A percentile compares a stretch with the other conserved stretches of the same genome.
Conservation (phyloP, 2,329 filamentous ascomycete species). For the Pseudogymnoascus sp. region DNA sequence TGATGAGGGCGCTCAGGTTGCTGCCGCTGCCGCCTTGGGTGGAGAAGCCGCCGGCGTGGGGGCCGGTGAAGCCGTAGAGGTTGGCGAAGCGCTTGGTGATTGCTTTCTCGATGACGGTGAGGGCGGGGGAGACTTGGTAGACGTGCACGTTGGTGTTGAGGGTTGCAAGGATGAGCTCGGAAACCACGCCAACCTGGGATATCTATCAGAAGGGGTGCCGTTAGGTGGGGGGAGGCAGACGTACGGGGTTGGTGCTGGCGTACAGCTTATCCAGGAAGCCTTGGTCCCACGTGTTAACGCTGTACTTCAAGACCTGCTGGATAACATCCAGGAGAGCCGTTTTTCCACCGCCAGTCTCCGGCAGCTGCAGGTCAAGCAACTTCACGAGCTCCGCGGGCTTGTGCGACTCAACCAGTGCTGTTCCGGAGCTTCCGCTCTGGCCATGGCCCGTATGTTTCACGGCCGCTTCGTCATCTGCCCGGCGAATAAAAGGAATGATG, state of each 20-base stretch:
- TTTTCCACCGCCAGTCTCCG: conserved; percentile 51
- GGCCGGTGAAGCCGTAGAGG: conserved; percentile 67
- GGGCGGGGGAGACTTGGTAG: conserved; percentile 74
- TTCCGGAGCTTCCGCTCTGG: conserved; percentile 35
- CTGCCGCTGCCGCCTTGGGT: conserved; percentile 76
- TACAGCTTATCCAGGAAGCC: conserved; percentile 96
- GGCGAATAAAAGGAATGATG: conserved; percentile 60
- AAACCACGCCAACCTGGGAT: conserved; percentile 63
- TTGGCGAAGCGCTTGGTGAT: conserved; percentile 64
- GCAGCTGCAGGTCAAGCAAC: conserved; percentile 50
- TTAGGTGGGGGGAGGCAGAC: conserved; percentile 21
- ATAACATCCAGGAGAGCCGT: conserved; percentile 67
- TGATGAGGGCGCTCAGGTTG: conserved; percentile 76
- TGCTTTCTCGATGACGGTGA: conserved; percentile 80
- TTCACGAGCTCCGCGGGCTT: conserved; percentile 49
- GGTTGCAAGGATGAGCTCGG: conserved; percentile 74
- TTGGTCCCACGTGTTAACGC: conserved; percentile 97
- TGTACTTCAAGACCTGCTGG: conserved; percentile 66
- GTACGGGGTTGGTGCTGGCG: conserved; percentile 72
- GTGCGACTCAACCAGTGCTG: conserved; percentile 55
- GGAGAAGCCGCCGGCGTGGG: conserved; percentile 57
- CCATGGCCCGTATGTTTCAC: conserved; percentile 44
- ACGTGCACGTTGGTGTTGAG: conserved; percentile 76
- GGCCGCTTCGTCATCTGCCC: conserved; percentile 57
- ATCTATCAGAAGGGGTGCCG: neutral